Conservation (phyloP, 306 rosid species). For the Cucumis cinereus region DNA sequence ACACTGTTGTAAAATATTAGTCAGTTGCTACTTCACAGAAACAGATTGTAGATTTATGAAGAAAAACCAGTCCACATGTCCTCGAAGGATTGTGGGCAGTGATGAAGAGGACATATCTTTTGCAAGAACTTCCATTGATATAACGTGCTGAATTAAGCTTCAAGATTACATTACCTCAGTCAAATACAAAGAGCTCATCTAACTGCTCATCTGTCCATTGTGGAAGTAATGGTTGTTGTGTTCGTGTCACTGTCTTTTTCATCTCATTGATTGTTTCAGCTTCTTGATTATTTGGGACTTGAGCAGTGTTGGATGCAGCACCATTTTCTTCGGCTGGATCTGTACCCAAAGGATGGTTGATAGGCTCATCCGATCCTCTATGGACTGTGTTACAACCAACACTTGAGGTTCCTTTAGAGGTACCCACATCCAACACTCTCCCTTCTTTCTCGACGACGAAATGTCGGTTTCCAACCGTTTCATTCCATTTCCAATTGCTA, state of each 20-base stretch:
- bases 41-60: neutral
- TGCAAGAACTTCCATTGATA: neutral
- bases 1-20: neutral
- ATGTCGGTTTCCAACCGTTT: constrained; percentile 11
- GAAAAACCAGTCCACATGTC: neutral
- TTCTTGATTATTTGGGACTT: constrained; percentile 15
- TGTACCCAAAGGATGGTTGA: constrained; percentile 9
- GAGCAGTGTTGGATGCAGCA: constrained; percentile 11
- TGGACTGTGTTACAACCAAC: constrained; percentile 1
- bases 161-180: constrained; percentile 19
- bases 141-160: neutral
- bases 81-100: neutral
- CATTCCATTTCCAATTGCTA: constrained; percentile 11
- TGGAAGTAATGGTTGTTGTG: constrained; percentile 26
- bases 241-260: constrained; percentile 13
- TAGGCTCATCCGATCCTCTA: constrained; percentile 13
- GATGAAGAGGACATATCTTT: neutral
- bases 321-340: constrained; percentile 13
- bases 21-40: neutral
- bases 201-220: constrained; percentile 87
- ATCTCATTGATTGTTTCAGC: constrained; percentile 1
- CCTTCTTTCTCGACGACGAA: constrained; percentile 14
- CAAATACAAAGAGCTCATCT: constrained; percentile 51
- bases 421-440: constrained; percentile 7
- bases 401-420: neutral